phyloP scores from a whole-genome alignment of 768 basidiomycete species.

The Pulveroboletus ravenelii region DNA sequence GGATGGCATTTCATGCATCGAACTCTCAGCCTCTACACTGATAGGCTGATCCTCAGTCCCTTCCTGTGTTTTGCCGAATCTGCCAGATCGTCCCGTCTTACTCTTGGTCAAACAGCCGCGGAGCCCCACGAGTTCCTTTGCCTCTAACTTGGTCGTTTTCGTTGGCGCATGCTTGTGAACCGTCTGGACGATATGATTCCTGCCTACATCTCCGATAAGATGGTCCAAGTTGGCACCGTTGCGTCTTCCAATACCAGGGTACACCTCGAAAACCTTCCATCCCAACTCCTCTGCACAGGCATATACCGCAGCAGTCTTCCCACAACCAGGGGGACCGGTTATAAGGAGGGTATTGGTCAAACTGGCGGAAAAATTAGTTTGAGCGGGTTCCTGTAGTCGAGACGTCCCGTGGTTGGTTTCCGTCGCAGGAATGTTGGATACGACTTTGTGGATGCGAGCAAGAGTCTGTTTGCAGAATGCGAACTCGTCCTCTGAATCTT shows the following conservation, averaged over 20 bases:
- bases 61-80: neutral
- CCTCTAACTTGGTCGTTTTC: constrained; percentile 4
- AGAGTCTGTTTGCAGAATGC: constrained; percentile 25
- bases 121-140: constrained; percentile 10
- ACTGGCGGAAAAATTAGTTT: constrained; percentile 35
- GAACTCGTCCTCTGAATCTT: constrained; percentile 37
- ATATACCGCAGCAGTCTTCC: constrained; percentile 91
- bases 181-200: constrained; percentile 76
- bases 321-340: constrained; percentile 74
- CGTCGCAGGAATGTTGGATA: constrained; percentile 1
- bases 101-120: constrained; percentile 15
- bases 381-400: constrained; percentile 10
- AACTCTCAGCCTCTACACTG: constrained; percentile 14
- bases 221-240: constrained; percentile 72
- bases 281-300: constrained; percentile 91
- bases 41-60: constrained; percentile 23
- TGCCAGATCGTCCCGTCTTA: neutral
- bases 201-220: constrained; percentile 88
- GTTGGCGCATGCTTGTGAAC: constrained; percentile 11
- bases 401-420: constrained; percentile 4
- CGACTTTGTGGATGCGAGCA: constrained; percentile 14
- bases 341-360: constrained; percentile 88
- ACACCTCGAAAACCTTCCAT: constrained; percentile 96
- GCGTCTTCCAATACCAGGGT: constrained; percentile 90
- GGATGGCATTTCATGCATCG: neutral